These are phyloP conservation scores for Hypomyces perniciosus DNA, from an alignment of 2,329 filamentous ascomycete genomes.

Conservation along the genomic window DNA sequence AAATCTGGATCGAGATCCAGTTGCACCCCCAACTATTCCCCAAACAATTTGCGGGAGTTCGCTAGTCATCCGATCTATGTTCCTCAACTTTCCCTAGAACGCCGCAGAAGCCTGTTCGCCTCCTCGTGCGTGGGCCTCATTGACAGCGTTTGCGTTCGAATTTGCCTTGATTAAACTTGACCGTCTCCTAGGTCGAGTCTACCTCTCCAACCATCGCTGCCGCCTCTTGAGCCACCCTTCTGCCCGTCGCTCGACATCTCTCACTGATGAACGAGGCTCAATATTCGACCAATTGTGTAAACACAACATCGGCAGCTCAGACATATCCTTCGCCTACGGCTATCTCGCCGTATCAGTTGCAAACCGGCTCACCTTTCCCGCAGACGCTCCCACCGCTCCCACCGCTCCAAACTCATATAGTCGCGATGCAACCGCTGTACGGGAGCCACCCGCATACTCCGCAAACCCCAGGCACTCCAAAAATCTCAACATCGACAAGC, in stretches of 20 bases:
- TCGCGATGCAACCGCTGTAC: slow-evolving; percentile 43
- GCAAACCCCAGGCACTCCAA: slow-evolving; percentile 56
- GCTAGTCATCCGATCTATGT: slow-evolving; percentile 30
- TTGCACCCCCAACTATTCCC: slow-evolving; percentile 43
- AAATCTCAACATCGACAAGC: slow-evolving; percentile 49
- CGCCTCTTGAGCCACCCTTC: background rate
- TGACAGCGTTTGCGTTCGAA: slow-evolving; percentile 8
- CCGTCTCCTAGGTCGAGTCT: background rate
- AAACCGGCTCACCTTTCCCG: slow-evolving; percentile 41
- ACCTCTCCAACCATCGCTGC: background rate
- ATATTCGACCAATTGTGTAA: slow-evolving; percentile 51
- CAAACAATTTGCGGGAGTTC: slow-evolving; percentile 28
- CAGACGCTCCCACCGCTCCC: slow-evolving; percentile 54
- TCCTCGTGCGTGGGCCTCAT: slow-evolving; percentile 22
- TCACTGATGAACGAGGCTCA: slow-evolving; percentile 46
- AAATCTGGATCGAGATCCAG: slow-evolving; percentile 38
- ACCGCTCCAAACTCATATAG: slow-evolving; percentile 44
- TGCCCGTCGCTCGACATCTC: slow-evolving; percentile 23
- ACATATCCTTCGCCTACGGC: slow-evolving; percentile 47
- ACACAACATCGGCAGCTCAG: slow-evolving; percentile 43
- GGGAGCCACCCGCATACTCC: slow-evolving; percentile 56
- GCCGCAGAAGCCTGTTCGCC: slow-evolving; percentile 19
- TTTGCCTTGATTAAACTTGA: slow-evolving; percentile 12
- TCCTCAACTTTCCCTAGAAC: slow-evolving; percentile 26
- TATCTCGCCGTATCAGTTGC: slow-evolving; percentile 46